Evolutionary conservation across 495 filamentous ascomycete genomes (phyloP).

Genomic region (Trichocladium antarcticum): DNA sequence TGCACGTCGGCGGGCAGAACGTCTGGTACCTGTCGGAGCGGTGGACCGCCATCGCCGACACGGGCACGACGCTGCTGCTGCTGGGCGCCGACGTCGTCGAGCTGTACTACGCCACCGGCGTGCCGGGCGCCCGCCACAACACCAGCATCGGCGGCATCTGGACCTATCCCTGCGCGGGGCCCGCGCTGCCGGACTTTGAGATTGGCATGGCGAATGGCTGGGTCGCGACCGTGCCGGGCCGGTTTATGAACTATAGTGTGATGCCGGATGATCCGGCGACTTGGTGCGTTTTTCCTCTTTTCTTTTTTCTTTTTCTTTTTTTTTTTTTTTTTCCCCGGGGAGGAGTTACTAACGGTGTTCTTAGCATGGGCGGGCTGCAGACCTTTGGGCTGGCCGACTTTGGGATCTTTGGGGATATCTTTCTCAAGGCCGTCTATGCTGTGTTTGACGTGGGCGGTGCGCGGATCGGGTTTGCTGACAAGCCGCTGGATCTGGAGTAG

Average conservation of each 20-base stretch:
- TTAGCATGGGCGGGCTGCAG: slow-evolving; percentile 61
- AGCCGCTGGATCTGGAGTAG: slow-evolving; percentile 21
- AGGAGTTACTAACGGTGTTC: no score
- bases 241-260: slow-evolving; percentile 53
- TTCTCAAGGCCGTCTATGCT: slow-evolving; percentile 63
- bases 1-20: slow-evolving; percentile 44
- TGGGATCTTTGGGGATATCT: slow-evolving; percentile 62
- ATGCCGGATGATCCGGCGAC: slow-evolving; percentile 34
- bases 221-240: slow-evolving; percentile 54
- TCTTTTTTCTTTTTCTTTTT: no score
- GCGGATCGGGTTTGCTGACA: slow-evolving; percentile 54
- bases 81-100: slow-evolving; percentile 48
- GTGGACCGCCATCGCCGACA: slow-evolving; percentile 56
- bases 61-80: slow-evolving; percentile 60
- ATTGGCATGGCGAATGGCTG: slow-evolving; percentile 42
- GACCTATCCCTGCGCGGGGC: slow-evolving; percentile 42
- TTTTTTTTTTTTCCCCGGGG: no score
- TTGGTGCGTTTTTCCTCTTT: slow-evolving; percentile 20
- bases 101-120: slow-evolving; percentile 49
- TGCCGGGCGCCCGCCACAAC: slow-evolving; percentile 51
- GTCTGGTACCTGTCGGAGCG: slow-evolving; percentile 24
- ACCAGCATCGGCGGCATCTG: slow-evolving; percentile 45
- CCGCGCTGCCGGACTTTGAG: slow-evolving; percentile 44
- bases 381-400: slow-evolving; percentile 42
- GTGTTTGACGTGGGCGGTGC: slow-evolving; percentile 60